Evolutionary conservation across 1,139 yeast species (phyloP).

Genomic region (Pichia sp.): DNA sequence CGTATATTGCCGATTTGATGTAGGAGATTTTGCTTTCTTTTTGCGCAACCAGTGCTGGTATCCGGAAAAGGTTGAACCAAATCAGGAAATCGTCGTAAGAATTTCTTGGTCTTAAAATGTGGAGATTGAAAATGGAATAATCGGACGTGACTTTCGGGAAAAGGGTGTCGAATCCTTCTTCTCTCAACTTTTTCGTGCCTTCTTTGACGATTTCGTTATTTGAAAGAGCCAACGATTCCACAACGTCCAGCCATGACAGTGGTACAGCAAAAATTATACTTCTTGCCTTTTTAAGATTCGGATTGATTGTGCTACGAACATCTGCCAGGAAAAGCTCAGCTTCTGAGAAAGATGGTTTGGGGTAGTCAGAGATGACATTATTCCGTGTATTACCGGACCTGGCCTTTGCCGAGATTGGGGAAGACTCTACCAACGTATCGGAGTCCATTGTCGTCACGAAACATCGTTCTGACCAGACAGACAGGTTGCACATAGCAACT

Average conservation of each 20-base stretch:
- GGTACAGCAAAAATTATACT: conserved; percentile 5
- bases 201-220: not conserved
- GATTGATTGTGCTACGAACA: conserved; percentile 4
- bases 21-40: not conserved
- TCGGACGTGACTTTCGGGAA: conserved; percentile 5
- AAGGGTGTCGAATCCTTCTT: not conserved
- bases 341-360: not conserved
- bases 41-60: not conserved
- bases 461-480: too few species aligned
- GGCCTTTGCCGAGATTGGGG: not conserved
- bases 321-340: conserved; percentile 4
- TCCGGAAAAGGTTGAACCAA: conserved; percentile 5
- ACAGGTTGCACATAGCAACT: too few species aligned
- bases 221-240: not conserved
- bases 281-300: not conserved
- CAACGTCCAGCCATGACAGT: conserved; percentile 6
- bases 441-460: conserved; percentile 27
- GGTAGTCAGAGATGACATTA: not conserved
- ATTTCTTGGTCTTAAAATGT: not conserved
- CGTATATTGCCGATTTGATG: conserved; percentile 2
- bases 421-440: not conserved
- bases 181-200: not conserved
- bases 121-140: conserved; percentile 1
- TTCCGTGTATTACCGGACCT: too few species aligned
- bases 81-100: not conserved